Base-by-base conservation (phyloP, 2,329 filamentous ascomycete species). In the Aspergillus fructus region DNA sequence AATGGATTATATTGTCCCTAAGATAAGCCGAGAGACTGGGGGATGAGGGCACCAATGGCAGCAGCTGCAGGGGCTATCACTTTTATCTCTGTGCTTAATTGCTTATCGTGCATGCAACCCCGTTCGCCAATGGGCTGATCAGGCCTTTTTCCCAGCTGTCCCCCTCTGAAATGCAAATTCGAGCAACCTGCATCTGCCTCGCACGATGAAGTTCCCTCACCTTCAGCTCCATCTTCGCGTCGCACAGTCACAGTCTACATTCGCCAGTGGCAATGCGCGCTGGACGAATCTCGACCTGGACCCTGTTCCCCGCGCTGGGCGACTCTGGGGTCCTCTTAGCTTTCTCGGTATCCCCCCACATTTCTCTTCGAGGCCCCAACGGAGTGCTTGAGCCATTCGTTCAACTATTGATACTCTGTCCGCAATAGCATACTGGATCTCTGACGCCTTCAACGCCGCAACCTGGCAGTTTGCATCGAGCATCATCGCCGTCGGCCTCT, bases 401-500 rank as follows among this genome's bases (percentile, higher is more conserved):
- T 15, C 21, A 41, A 15, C 23, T 8, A 40, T 33, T 11, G 37
- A 52, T 34, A 55, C 12, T 9, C 17, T 30, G n/a, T 37, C 13
- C n/a, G 27, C 7, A 37, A 6, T 49, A 73, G 79, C 78, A 39
- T 82, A 82, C 61, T 82, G 80, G 80, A 75, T 82, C 34, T 79
- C 76, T 17, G 80, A 82, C 62, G 78, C 78, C 8, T 81, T 81
- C 70, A 81, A 81, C 57, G 75, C 76, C 8, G 76, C 79, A n/a
- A 83, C 80, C 40, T 84, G 82, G 82, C 79, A 84, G 63, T 82
- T 79, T 8, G 80, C 78, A 3, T 76, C 74, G 34, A 77, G 77
- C 47, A 79, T 82, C 56, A 70, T 82, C 11, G 74, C 78, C 11
- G 75, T 81, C 23, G 83, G 83, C 3, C 72, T 86, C 19, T 80